A percentile compares a stretch with the other conserved stretches of the same genome.
These are phyloP conservation scores for Aegilops umbellulata DNA, from an alignment of 176 grass and related monocot genomes.

Conservation along the genomic window DNA sequence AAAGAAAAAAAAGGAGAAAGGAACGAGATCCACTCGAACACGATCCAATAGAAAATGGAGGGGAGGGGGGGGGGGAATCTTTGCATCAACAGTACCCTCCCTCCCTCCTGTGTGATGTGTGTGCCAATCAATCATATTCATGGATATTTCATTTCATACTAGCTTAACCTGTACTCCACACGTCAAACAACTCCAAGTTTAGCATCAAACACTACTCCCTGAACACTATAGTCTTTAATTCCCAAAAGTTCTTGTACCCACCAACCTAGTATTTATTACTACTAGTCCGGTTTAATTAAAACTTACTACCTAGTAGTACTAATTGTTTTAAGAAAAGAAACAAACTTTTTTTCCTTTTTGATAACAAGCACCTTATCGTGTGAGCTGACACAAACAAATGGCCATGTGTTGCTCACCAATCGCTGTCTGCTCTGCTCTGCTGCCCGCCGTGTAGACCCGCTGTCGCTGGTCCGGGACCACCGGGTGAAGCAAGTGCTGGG, in stretches of 20 bases:
- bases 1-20: too few relatives aligned
- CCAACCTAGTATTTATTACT: constrained; percentile 16
- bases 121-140: constrained; percentile 7
- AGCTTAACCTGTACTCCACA: constrained; percentile 15
- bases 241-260: constrained; percentile 27
- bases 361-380: constrained; percentile 13
- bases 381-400: constrained; percentile 27
- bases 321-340: neutral
- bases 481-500: constrained; percentile 72
- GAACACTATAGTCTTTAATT: constrained; percentile 44
- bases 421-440: constrained; percentile 21
- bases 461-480: constrained; percentile 87
- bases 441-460: constrained; percentile 68
- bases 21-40: constrained; percentile 16
- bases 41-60: constrained; percentile 12
- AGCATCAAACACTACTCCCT: constrained; percentile 31
- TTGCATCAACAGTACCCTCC: constrained; percentile 11
- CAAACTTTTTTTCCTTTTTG: neutral
- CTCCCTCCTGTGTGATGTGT: neutral
- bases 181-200: constrained; percentile 25
- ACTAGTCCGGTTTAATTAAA: neutral
- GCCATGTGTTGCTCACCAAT: constrained; percentile 39
- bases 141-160: constrained; percentile 16
- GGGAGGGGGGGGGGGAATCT: neutral
- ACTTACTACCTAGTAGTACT: neutral